Conservation (phyloP, 768 basidiomycete genomes). For the Cystobasidium tubakii region DNA sequence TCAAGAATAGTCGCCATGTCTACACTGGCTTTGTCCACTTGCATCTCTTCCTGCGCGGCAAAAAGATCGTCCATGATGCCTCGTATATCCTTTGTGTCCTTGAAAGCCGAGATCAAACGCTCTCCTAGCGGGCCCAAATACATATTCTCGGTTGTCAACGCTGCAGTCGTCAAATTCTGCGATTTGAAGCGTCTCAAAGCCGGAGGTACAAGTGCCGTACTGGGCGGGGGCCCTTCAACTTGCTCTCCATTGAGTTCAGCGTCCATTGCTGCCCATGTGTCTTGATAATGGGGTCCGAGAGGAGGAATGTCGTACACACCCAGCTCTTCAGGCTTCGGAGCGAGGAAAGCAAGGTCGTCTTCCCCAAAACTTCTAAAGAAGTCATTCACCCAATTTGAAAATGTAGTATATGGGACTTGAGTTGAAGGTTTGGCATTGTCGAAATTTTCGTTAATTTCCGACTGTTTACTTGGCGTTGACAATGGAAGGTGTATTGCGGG, state of each 20-base stretch:
- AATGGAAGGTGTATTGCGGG: constrained; percentile 44
- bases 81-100: constrained; percentile 34
- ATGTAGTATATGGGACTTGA: constrained; percentile 57
- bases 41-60: constrained; percentile 2
- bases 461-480: constrained; percentile 50
- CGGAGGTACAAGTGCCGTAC: constrained; percentile 53
- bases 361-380: constrained; percentile 84
- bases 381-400: constrained; percentile 80
- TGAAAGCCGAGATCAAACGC: constrained; percentile 28
- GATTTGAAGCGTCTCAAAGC: constrained; percentile 55
- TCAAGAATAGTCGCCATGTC: constrained; percentile 47
- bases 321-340: constrained; percentile 58
- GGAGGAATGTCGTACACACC: not conserved
- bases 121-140: constrained; percentile 36
- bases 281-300: not conserved
- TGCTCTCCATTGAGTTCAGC: constrained; percentile 44
- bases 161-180: constrained; percentile 67
- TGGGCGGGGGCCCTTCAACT: constrained; percentile 81
- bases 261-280: constrained; percentile 21
- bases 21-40: not conserved
- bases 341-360: constrained; percentile 90
- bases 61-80: constrained; percentile 41
- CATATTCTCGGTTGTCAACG: constrained; percentile 59
- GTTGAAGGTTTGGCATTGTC: constrained; percentile 50
- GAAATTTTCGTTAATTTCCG: constrained; percentile 53